Conservation (phyloP, 345 rosid genomes). For the Citrus inodora region DNA sequence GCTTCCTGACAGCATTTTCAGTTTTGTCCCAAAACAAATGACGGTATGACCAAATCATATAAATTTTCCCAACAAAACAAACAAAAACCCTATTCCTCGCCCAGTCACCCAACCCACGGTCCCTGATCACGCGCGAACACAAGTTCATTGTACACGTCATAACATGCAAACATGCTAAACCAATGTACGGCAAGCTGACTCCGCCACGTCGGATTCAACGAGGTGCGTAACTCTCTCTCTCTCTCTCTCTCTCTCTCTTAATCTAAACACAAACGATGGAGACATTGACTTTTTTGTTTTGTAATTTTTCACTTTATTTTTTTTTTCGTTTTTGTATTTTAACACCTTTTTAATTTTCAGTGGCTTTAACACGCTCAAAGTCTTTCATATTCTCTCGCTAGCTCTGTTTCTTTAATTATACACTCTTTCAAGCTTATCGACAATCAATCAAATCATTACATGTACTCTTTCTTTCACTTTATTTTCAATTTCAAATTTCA, state of each 20-base stretch:
- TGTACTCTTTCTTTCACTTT: constrained; percentile 8
- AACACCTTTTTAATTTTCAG: background rate
- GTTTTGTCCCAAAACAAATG: too few relatives aligned
- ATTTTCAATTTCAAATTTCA: background rate
- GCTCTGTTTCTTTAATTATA: background rate
- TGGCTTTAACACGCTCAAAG: constrained; percentile 13
- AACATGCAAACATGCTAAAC: background rate
- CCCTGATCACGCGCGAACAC: background rate
- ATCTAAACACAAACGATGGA: background rate
- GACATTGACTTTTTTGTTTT: constrained; percentile 1
- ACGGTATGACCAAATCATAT: too few relatives aligned
- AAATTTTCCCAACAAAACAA: too few relatives aligned
- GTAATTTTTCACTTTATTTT: background rate
- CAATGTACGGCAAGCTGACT: background rate
- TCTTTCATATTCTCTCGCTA: background rate
- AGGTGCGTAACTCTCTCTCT: background rate
- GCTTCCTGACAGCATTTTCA: too few relatives aligned
- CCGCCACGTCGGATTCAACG: constrained; percentile 10
- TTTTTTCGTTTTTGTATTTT: background rate
- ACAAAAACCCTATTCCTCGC: too few relatives aligned
- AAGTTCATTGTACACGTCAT: background rate
- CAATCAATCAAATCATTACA: constrained; percentile 4
- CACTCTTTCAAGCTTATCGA: background rate
- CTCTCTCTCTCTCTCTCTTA: background rate
- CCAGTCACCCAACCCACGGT: background rate